Evolutionary conservation across 768 basidiomycete species (phyloP).

Genomic region (Russula abietina): DNA sequence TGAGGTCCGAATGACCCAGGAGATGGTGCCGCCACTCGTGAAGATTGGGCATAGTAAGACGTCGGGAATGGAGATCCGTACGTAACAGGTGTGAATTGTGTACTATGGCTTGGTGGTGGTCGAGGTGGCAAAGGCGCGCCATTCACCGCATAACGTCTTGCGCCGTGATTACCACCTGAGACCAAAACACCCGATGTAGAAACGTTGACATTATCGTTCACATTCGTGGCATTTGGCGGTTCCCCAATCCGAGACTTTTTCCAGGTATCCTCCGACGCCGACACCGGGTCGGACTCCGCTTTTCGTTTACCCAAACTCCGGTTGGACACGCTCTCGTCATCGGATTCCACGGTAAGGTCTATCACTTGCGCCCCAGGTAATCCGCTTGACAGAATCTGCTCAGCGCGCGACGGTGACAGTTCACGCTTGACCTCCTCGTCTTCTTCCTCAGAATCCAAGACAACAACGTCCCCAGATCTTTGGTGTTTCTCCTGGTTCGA

Average conservation of each 20-base stretch:
- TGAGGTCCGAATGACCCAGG: constrained; percentile 20
- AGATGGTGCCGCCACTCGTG: constrained; percentile 5
- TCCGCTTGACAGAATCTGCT: constrained; percentile 12
- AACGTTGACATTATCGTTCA: constrained; percentile 22
- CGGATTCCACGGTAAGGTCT: constrained; percentile 77
- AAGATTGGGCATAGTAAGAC: constrained; percentile 13
- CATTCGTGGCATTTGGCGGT: constrained; percentile 18
- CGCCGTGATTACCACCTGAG: constrained; percentile 18
- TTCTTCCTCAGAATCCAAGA: constrained; percentile 68
- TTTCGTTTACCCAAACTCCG: constrained; percentile 50
- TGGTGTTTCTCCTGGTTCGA: constrained; percentile 34
- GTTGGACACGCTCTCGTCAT: constrained; percentile 51
- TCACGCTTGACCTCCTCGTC: constrained; percentile 73
- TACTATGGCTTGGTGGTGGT: constrained; percentile 1
- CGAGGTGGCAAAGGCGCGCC: constrained; percentile 14
- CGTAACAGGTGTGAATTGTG: constrained; percentile 9
- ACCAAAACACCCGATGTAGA: constrained; percentile 13
- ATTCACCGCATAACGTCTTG: constrained; percentile 24
- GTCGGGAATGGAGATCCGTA: constrained; percentile 7
- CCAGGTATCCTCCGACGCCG: constrained; percentile 65
- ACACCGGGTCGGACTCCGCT: constrained; percentile 42
- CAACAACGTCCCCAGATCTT: constrained; percentile 45
- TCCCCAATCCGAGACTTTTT: constrained; percentile 52
- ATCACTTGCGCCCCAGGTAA: constrained; percentile 48
- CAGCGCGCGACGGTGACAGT: constrained; percentile 55